phyloP scores from a whole-genome alignment of 345 rosid species.

The Viola odorata region DNA sequence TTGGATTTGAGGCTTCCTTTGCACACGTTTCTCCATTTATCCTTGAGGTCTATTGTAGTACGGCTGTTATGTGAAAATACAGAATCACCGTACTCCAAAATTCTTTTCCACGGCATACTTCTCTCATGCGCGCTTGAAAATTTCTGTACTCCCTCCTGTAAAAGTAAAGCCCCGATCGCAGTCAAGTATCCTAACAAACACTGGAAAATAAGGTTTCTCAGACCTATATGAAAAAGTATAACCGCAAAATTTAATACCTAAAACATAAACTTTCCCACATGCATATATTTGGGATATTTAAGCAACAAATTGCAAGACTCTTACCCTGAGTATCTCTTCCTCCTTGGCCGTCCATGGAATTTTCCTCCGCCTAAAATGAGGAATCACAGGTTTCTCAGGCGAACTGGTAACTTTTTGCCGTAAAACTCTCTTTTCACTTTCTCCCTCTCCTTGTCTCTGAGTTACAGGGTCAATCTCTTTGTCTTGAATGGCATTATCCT shows the following conservation, averaged over 20 bases:
- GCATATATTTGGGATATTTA: neutral
- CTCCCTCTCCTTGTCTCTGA: constrained; percentile 7
- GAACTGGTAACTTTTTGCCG: constrained; percentile 20
- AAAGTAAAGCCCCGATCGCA: neutral
- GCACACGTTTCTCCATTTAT: constrained; percentile 49
- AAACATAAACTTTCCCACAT: neutral
- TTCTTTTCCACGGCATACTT: constrained; percentile 35
- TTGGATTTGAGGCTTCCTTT: constrained; percentile 25
- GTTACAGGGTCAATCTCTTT: constrained; percentile 3
- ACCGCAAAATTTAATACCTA: neutral
- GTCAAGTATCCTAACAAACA: too few relatives aligned
- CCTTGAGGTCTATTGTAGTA: constrained; percentile 35
- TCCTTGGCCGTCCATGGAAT: constrained; percentile 37
- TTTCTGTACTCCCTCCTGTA: constrained; percentile 35
- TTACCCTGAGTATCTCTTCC: constrained; percentile 42
- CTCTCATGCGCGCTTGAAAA: constrained; percentile 16
- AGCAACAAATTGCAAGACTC: neutral
- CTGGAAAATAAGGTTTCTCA: neutral
- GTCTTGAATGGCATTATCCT: constrained; percentile 14
- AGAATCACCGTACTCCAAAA: constrained; percentile 31
- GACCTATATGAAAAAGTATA: neutral
- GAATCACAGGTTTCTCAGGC: constrained; percentile 10
- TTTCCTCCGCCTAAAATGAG: constrained; percentile 30
- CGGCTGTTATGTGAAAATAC: constrained; percentile 21
- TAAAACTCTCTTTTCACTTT: constrained; percentile 8